Conservation (phyloP, 148 eudicot species). For the Suaeda aralocaspica region DNA sequence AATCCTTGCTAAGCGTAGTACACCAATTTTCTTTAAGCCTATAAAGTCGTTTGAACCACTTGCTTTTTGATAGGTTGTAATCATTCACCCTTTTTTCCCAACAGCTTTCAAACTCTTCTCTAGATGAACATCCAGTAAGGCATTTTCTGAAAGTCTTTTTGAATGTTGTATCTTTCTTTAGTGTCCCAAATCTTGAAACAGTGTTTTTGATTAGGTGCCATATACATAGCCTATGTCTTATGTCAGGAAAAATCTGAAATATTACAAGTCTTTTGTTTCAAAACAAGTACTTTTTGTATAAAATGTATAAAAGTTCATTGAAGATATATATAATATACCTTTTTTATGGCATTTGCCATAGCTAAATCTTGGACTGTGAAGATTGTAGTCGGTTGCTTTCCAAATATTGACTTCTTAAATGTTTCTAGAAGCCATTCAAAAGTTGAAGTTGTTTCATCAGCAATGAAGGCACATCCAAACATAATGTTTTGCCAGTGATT, state of each 20-base stretch:
- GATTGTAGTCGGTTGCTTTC: neutral
- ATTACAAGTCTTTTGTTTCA: neutral
- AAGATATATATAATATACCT: neutral
- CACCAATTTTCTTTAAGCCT: neutral
- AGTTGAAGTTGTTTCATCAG: neutral
- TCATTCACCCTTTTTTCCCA: neutral
- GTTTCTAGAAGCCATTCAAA: slow-evolving; percentile 2
- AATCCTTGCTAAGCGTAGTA: neutral
- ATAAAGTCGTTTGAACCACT: neutral
- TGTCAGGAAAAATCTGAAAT: neutral
- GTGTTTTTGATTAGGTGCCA: neutral
- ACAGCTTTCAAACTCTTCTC: neutral
- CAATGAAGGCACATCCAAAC: too few relatives aligned
- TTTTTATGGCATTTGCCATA: neutral
- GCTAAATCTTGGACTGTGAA: neutral
- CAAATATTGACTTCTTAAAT: neutral
- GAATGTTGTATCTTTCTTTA: neutral
- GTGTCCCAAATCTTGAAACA: neutral
- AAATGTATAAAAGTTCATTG: too few relatives aligned
- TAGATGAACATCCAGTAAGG: neutral
- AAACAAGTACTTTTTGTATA: too few relatives aligned
- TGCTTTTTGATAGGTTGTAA: neutral
- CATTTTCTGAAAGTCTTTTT: neutral
- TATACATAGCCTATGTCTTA: neutral
- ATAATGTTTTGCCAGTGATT: too few relatives aligned